Conservation (phyloP, 2,329 filamentous ascomycete genomes). For the Pyrenochaeta sp. region DNA sequence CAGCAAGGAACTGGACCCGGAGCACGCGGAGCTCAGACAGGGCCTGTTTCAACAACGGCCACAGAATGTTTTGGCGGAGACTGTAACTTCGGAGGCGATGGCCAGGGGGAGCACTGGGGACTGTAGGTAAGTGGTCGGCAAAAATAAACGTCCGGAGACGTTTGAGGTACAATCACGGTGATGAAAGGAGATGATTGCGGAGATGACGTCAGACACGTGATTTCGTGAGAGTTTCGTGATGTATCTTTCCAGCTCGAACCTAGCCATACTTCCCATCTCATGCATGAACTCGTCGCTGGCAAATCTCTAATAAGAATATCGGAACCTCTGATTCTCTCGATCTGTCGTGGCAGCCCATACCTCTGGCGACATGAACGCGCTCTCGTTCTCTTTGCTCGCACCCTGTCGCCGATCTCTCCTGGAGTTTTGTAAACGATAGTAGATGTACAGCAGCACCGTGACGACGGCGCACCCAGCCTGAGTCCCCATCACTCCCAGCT, state of each 20-base stretch:
- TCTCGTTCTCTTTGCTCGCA: constrained; percentile 1
- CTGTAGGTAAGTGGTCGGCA: too few relatives aligned
- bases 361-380: constrained; percentile 5
- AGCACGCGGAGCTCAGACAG: too few relatives aligned
- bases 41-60: neutral
- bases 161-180: too few relatives aligned
- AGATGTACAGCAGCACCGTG: neutral
- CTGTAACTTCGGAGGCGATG: too few relatives aligned
- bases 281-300: too few relatives aligned
- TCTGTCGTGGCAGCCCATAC: constrained; percentile 3
- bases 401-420: neutral
- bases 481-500: constrained; percentile 16
- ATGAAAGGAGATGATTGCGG: too few relatives aligned
- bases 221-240: neutral
- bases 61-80: neutral
- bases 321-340: constrained; percentile 3
- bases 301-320: constrained; percentile 19
- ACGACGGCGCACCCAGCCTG: neutral
- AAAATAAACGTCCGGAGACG: too few relatives aligned
- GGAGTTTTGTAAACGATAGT: neutral
- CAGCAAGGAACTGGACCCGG: too few relatives aligned
- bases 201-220: too few relatives aligned
- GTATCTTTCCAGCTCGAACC: too few relatives aligned
- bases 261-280: too few relatives aligned
- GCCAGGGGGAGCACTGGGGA: too few relatives aligned